These are phyloP conservation scores for Calonectria henricotiae DNA, from an alignment of 2,329 filamentous ascomycete species.

Conservation along the genomic window DNA sequence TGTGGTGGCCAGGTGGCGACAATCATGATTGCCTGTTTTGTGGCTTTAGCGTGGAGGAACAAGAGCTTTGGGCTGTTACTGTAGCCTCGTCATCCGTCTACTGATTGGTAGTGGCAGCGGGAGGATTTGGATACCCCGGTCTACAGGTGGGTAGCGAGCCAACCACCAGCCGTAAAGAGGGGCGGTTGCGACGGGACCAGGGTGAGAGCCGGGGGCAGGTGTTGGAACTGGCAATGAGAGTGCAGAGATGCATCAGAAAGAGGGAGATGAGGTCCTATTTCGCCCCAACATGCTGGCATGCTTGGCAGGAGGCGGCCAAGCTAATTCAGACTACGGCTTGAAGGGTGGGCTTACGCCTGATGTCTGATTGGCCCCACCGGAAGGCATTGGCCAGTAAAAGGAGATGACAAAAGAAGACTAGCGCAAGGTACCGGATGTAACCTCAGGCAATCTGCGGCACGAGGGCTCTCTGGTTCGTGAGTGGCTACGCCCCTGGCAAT, in stretches of 20 bases:
- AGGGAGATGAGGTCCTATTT: constrained; percentile 39
- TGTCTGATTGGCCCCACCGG: constrained; percentile 34
- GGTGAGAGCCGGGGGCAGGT: constrained; percentile 2
- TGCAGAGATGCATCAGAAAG: constrained; percentile 14
- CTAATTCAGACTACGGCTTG: background rate
- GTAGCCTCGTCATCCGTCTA: constrained; percentile 21
- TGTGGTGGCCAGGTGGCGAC: constrained; percentile 20
- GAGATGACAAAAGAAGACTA: constrained; percentile 37
- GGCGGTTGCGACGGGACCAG: constrained; percentile 5
- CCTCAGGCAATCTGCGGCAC: constrained; percentile 36
- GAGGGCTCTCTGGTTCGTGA: constrained; percentile 20
- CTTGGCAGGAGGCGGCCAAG: constrained; percentile 24
- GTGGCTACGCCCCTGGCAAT: constrained; percentile 37
- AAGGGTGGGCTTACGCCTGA: constrained; percentile 11
- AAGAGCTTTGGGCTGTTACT: background rate
- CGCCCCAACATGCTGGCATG: constrained; percentile 25
- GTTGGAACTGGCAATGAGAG: constrained; percentile 25
- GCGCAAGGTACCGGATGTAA: constrained; percentile 47
- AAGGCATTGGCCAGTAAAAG: constrained; percentile 41
- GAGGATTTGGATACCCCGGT: constrained; percentile 1
- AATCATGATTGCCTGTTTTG: constrained; percentile 13
- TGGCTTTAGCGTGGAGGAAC: constrained; percentile 27
- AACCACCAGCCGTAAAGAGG: constrained; percentile 24
- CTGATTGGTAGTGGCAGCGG: background rate
- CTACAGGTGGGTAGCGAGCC: constrained; percentile 5